These are phyloP conservation scores for Paramecium sonneborni DNA, from an alignment of 73 alveolate species.

Conservation along the genomic window DNA sequence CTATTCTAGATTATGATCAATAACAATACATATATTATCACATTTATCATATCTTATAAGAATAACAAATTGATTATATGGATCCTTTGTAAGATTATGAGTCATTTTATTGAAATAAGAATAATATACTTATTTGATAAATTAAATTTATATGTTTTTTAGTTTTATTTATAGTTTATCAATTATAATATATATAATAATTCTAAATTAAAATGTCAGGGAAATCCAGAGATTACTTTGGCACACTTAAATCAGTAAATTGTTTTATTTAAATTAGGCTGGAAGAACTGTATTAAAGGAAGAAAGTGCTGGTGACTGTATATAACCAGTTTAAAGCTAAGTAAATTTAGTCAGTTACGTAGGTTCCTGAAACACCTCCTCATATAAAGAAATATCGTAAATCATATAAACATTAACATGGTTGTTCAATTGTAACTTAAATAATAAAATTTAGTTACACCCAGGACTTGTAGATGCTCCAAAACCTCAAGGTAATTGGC, in stretches of 20 bases:
- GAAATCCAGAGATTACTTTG: neutral
- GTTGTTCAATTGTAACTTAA: slow-evolving; percentile 25
- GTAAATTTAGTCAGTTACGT: slow-evolving; percentile 3
- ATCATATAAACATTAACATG: slow-evolving; percentile 61
- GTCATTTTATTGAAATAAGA: slow-evolving; percentile 62
- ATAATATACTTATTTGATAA: neutral
- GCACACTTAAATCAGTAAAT: neutral
- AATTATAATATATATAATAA: neutral
- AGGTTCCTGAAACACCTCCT: slow-evolving; percentile 65
- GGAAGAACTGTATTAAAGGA: slow-evolving; percentile 18
- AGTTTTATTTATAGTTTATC: neutral
- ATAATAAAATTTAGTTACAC: slow-evolving; percentile 5
- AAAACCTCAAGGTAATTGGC: slow-evolving; percentile 18
- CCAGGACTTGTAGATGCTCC: slow-evolving; percentile 66
- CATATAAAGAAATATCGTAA: slow-evolving; percentile 64
- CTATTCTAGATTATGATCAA: slow-evolving; percentile 93
- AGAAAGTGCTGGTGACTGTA: slow-evolving; percentile 24
- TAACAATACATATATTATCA: slow-evolving; percentile 82
- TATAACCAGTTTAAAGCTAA: neutral
- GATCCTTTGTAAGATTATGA: slow-evolving; percentile 58
- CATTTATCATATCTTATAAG: slow-evolving; percentile 88
- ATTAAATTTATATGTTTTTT: neutral
- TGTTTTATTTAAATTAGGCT: neutral
- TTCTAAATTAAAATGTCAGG: neutral
- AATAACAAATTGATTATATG: slow-evolving; percentile 90